Base-by-base conservation (phyloP, 169 alveolate species). In the Pseudocohnilembus persalinus region DNA sequence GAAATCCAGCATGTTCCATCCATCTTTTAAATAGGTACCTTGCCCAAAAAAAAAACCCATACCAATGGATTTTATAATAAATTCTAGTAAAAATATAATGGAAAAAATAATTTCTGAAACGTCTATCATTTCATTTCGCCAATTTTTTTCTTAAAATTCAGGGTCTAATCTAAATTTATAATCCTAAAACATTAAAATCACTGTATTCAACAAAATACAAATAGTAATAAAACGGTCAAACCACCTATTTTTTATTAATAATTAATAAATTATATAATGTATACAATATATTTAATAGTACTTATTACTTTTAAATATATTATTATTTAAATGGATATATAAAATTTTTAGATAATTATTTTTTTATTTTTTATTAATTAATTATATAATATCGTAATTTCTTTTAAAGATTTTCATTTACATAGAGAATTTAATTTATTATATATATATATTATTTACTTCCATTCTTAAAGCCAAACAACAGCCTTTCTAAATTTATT, bases 1-100 rank as follows among this genome's bases (percentile, higher is more conserved):
- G 80, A 95, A 95, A 84, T 95, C 98, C 0, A 93, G 76, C 30
- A 88, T 34, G 77, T 93, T 93, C 95, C 96, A 95, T 26, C 90
- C 84, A 84, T 95, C 98, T 82, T 91, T 87, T 65, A 95, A 85
- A 77, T 95, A 95, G 31, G 96, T 74, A 15, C 84, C 33, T 28
- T 88, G 72, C 25, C 90, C 94, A 0, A 77, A 49, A 6, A 90
- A 76, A 76, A 93, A 84, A 20, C 96, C 96, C 78, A 82, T 73
- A 0, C 90, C 91, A 25, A 88, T 76, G 0, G 77, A 31, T 34
- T 84, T 84, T 16, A 84, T 27, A 20, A 77, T 15, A 73, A 75
- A 73, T 79, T 84, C 89, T 20, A 72, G 24, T n/a, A 75, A 77
- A 77, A 73, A 84, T n/a, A 84, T 65, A 31, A 77, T 15, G 0